Conservation (phyloP, 768 basidiomycete genomes). For the Mycena filopes region DNA sequence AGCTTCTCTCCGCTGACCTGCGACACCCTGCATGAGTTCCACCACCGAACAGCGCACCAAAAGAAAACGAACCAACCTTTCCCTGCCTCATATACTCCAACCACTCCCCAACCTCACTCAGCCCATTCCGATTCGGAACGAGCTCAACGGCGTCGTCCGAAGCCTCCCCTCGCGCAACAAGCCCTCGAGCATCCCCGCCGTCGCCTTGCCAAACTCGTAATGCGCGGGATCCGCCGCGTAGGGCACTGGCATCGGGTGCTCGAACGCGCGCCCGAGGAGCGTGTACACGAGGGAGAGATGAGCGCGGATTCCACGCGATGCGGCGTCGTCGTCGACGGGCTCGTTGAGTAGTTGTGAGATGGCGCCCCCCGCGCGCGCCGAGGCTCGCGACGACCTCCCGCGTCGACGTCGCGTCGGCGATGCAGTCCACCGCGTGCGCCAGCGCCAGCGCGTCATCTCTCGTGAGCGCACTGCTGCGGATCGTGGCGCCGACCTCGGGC, state of each 20-base stretch:
- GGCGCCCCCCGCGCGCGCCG: conserved; percentile 10
- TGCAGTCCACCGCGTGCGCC: conserved; percentile 36
- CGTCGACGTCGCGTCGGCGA: conserved; percentile 31
- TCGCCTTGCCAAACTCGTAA: conserved; percentile 30
- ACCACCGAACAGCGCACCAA: background rate
- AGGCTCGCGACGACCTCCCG: conserved; percentile 20
- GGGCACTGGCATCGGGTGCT: conserved; percentile 9
- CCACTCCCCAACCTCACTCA: conserved; percentile 30
- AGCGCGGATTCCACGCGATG: conserved; percentile 7
- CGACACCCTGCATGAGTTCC: background rate
- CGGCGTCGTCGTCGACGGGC: background rate
- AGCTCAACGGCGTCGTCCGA: conserved; percentile 26
- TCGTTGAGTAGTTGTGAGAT: conserved; percentile 23
- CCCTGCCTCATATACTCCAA: conserved; percentile 35
- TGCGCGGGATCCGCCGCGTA: conserved; percentile 24
- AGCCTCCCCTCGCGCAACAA: conserved; percentile 26
- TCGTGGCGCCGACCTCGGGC: conserved; percentile 37
- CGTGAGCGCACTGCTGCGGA: conserved; percentile 37
- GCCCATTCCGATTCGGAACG: conserved; percentile 33
- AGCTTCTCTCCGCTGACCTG: conserved; percentile 35
- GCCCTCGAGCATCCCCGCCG: conserved; percentile 15
- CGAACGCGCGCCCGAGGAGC: conserved; percentile 31
- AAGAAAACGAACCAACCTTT: conserved; percentile 19
- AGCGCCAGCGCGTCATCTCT: conserved; percentile 36
- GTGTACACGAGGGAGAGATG: conserved; percentile 33